Evolutionary conservation across 2,329 filamentous ascomycete species (phyloP).

Genomic region (Verticillium dahliae): DNA sequence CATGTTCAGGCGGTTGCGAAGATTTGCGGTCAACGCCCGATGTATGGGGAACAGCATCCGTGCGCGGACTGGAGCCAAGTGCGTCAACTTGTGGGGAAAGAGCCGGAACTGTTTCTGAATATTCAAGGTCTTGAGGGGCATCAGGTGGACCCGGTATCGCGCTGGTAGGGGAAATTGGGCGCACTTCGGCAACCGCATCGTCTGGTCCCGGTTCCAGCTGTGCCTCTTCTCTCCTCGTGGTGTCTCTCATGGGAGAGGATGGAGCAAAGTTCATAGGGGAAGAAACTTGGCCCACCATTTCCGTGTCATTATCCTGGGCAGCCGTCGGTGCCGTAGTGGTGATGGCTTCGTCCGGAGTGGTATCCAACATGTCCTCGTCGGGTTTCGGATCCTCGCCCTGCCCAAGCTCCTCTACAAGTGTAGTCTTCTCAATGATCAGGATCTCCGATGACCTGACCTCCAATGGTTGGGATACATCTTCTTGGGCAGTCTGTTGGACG

Average conservation of each 20-base stretch:
- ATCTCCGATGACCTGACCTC: background rate
- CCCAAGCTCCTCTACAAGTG: background rate
- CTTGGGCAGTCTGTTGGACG: background rate
- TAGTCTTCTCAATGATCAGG: conserved; percentile 2
- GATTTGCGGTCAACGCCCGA: background rate
- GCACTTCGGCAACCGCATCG: background rate
- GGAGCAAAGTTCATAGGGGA: background rate
- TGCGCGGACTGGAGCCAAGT: background rate
- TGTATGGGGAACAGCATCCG: background rate
- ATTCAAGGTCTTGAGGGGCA: background rate
- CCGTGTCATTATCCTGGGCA: background rate
- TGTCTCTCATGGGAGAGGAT: background rate
- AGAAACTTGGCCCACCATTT: background rate
- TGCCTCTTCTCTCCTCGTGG: background rate
- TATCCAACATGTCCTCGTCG: background rate
- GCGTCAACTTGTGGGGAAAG: background rate
- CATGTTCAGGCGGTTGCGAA: background rate
- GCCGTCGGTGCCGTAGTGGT: background rate
- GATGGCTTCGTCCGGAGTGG: background rate
- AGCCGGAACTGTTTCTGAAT: background rate
- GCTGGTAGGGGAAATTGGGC: background rate
- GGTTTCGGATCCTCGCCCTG: background rate
- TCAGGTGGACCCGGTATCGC: background rate
- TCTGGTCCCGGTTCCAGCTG: background rate
- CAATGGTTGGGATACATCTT: background rate